Evolutionary conservation across 495 filamentous ascomycete genomes (phyloP).

Genomic region (Daldinia vernicosa): DNA sequence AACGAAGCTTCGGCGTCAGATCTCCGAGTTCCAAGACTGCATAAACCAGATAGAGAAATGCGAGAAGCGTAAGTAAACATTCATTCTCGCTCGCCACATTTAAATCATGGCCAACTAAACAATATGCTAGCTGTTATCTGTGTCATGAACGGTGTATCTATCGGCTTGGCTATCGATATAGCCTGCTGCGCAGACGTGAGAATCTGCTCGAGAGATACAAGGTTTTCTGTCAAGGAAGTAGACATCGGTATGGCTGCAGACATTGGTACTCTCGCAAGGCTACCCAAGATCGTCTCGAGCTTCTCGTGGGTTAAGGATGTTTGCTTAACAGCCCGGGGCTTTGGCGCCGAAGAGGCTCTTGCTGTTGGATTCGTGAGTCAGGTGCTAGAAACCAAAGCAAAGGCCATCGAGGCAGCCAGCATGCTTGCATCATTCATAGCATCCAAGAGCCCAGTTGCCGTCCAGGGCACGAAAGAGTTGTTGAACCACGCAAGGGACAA

Average conservation of each 20-base stretch:
- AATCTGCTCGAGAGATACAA: slow-evolving; percentile 68
- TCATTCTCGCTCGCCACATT: background rate
- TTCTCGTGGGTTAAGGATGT: slow-evolving; percentile 93
- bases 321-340: slow-evolving; percentile 77
- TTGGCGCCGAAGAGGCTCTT: slow-evolving; percentile 80
- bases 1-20: slow-evolving; percentile 67
- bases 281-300: slow-evolving; percentile 84
- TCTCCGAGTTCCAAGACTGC: slow-evolving; percentile 80
- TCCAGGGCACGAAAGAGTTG: slow-evolving; percentile 92
- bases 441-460: slow-evolving; percentile 87
- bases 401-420: slow-evolving; percentile 68
- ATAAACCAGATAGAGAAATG: slow-evolving; percentile 82
- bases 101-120: slow-evolving; percentile 18
- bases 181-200: slow-evolving; percentile 81
- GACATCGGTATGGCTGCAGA: slow-evolving; percentile 96
- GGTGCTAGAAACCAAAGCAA: slow-evolving; percentile 73
- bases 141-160: slow-evolving; percentile 80
- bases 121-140: slow-evolving; percentile 72
- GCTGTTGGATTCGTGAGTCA: slow-evolving; percentile 83
- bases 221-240: slow-evolving; percentile 89
- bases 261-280: slow-evolving; percentile 83
- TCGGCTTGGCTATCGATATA: slow-evolving; percentile 88
- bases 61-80: slow-evolving; percentile 73
- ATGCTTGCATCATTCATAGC: slow-evolving; percentile 74
- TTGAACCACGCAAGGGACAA: slow-evolving; percentile 87